Percentiles rank a stretch among this genome's conserved stretches.
phyloP scores from a whole-genome alignment of 805 yeast species.

The Yarrowia sp. region DNA sequence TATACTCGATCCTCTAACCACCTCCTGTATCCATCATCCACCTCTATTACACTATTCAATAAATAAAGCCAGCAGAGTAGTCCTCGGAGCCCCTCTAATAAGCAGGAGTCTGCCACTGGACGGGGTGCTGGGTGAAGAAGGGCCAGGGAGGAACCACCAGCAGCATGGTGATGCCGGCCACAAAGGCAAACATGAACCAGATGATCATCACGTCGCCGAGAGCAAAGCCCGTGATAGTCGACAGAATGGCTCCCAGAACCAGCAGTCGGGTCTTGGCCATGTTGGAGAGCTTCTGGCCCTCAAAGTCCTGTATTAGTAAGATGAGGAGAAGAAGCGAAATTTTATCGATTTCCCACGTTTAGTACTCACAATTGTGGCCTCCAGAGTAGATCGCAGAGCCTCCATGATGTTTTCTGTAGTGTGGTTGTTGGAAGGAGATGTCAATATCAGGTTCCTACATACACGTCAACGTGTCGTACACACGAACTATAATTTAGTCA shows the following conservation, averaged over 20 bases:
- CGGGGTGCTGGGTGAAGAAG: slow-evolving; percentile 31
- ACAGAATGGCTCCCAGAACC: slow-evolving; percentile 32
- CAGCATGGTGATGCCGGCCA: slow-evolving; percentile 24
- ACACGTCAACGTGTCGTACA: slow-evolving; percentile 28
- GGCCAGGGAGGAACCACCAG: slow-evolving; percentile 38
- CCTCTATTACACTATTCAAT: slow-evolving; percentile 2
- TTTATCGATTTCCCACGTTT: too few relatives aligned
- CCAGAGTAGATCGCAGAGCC: slow-evolving; percentile 35
- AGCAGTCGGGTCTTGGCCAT: slow-evolving; percentile 15
- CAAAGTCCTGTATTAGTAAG: slow-evolving; percentile 36
- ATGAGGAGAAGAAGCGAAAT: too few relatives aligned
- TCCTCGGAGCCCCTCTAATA: slow-evolving; percentile 2
- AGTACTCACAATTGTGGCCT: slow-evolving; percentile 36
- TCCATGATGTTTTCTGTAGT: slow-evolving; percentile 12
- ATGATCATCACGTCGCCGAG: slow-evolving; percentile 34
- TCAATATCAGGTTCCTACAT: neutral
- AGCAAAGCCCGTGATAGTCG: slow-evolving; percentile 22
- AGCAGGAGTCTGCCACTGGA: slow-evolving; percentile 37
- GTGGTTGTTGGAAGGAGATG: neutral
- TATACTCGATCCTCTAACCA: too few relatives aligned
- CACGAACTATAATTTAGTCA: slow-evolving; percentile 32
- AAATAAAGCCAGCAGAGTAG: neutral
- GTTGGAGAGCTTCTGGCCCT: slow-evolving; percentile 37
- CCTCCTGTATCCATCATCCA: neutral
- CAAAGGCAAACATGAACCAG: slow-evolving; percentile 37